Evolutionary conservation across 73 alveolate genomes (phyloP), one percentile per base, ranked within the genome.

Genomic region (Paramecium sexaurelia): DNA sequence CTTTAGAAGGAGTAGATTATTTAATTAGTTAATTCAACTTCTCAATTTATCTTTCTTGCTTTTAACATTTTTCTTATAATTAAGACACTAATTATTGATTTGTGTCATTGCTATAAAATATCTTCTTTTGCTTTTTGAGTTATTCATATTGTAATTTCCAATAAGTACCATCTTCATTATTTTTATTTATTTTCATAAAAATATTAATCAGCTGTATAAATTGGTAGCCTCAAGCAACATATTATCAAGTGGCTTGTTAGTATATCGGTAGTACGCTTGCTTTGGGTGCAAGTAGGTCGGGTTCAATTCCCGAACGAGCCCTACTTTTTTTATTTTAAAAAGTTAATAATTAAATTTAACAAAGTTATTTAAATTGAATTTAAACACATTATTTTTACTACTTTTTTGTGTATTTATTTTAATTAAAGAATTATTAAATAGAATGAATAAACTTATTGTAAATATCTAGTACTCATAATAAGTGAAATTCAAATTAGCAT

Each of bases 271-370:
- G 86, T 71, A 71, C 56, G 55, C 86, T 35, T 71, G 86, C 86
- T 71, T 71, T 35, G 86, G 86, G 86, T 71, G 86, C 86, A 71
- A 27, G 86, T 32, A 37, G 56, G 86, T 37, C 86, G 86, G 86
- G 86, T 35, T 71, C 86, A 37, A 71, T 71, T 35, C 86, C 86
- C 86, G 86, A 37, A 40, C 37, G 86, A 71, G 86, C 86, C 86
- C 86, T 35, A 32, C 15, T 71, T 71, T 71, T 71, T 71, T 13
- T 71, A 33, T 71, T 2, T 35, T 32, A 55, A 10, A 10, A 11
- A 41, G 11, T 41, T n/a, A n/a, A n/a, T n/a, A n/a, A n/a, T n/a
- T n/a, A n/a, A n/a, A n/a, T n/a, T n/a, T n/a, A n/a, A n/a, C n/a
- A n/a, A n/a, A n/a, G n/a, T n/a, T n/a, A n/a, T n/a, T n/a, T n/a